Evolutionary conservation across 345 rosid genomes (phyloP), one percentile per base, ranked within the genome.

Genomic region (Litchi chinensis): DNA sequence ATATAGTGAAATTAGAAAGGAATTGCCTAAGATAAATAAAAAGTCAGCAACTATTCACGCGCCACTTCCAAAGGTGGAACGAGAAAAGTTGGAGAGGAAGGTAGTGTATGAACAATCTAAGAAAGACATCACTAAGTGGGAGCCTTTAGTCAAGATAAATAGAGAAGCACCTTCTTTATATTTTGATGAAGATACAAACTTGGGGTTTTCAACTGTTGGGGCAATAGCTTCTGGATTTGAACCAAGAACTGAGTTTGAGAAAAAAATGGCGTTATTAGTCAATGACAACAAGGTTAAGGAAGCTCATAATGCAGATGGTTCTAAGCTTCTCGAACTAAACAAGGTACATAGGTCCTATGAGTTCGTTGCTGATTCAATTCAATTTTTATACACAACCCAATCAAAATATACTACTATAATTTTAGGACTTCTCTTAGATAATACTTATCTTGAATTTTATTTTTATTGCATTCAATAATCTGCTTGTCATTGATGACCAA

Each of bases 231-330:
- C 97, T 73, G 90, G 88, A 71, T 94, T 96, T 89, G 89, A 96
- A 80, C 98, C 98, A 64, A 84, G 97, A 88, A 92, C 97, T 54
- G 92, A 89, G 56, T 91, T 96, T 89, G 98, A 96, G 93, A 96
- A 88, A 87, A 89, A 88, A 88, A 94, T 96, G 84, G 96, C 95
- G 60, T 88, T 91, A 66, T 82, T 96, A 70, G 91, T 93, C 59
- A 56, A 83, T 75, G 93, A 90, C 71, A 79, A 86, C 24, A 86
- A 87, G 79, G 88, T 94, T 76, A 79, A 71, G 79, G 95, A 90
- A 83, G 97, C 99, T 79, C 93, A 95, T 77, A 85, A 85, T 71
- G 88, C 89, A 73, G 99, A 95, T 86, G 98, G 98, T 32, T 84
- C 95, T 57, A 88, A 81, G 81, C 94, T 95, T 79, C 97, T 95